Percentiles rank a stretch among this genome's conserved stretches.
Evolutionary conservation across 768 basidiomycete species (phyloP).

Genomic region (Tricholoma terreum): DNA sequence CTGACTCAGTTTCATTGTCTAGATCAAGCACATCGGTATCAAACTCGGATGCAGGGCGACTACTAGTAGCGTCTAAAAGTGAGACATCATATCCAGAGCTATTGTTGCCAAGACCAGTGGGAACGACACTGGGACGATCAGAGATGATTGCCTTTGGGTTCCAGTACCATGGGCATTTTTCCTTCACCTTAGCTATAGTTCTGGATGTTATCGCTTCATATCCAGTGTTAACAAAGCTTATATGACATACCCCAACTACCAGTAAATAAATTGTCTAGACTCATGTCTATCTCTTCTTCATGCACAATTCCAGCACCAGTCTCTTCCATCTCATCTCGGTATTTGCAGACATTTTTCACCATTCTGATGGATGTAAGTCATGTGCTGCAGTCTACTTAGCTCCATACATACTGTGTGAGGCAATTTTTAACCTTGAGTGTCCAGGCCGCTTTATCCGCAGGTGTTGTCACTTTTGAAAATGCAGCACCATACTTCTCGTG

Average conservation of each 20-base stretch:
- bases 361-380: background rate
- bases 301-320: background rate
- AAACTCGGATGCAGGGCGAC: background rate
- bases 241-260: background rate
- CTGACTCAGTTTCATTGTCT: background rate
- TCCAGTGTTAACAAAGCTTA: background rate
- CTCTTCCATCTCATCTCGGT: background rate
- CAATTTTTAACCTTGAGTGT: conserved; percentile 1
- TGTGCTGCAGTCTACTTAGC: no score
- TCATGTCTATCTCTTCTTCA: background rate
- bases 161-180: background rate
- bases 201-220: background rate
- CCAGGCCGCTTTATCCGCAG: conserved; percentile 1
- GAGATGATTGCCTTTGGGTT: background rate
- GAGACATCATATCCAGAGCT: background rate
- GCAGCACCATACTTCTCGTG: conserved; percentile 7
- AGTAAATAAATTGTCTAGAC: background rate
- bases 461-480: background rate
- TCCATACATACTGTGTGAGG: background rate
- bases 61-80: background rate
- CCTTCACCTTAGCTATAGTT: background rate
- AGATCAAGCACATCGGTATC: background rate
- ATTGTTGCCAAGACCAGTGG: background rate
- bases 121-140: background rate
- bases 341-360: background rate